A percentile compares a stretch with the other conserved stretches of the same genome.
phyloP scores from a whole-genome alignment of 1,284 basidiomycete genomes.

The Cryptococcus sp. region DNA sequence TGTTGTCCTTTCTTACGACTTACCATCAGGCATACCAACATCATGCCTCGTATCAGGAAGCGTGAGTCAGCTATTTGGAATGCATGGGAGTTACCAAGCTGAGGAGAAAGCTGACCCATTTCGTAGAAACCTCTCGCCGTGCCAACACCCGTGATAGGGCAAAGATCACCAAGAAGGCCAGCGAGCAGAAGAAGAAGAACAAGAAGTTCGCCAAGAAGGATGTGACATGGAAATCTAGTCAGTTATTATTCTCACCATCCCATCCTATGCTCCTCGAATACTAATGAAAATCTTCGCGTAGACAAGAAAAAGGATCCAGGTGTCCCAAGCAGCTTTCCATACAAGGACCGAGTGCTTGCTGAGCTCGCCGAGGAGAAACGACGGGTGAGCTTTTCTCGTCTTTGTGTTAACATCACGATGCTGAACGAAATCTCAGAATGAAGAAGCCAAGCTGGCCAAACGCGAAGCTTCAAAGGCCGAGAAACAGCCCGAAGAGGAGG shows the following conservation, averaged over 20 bases:
- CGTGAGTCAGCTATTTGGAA: slow-evolving; percentile 55
- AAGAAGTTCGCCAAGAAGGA: slow-evolving; percentile 80
- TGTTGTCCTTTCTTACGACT: background rate
- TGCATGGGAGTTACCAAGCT: too few relatives aligned
- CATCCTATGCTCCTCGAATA: background rate
- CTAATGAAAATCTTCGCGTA: slow-evolving; percentile 48
- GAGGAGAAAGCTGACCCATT: too few relatives aligned
- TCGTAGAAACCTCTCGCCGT: slow-evolving; percentile 80
- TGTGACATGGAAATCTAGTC: slow-evolving; percentile 87
- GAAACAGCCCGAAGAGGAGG: slow-evolving; percentile 42
- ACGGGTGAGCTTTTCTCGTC: slow-evolving; percentile 56
- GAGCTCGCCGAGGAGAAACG: slow-evolving; percentile 81
- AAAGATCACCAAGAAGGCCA: slow-evolving; percentile 75
- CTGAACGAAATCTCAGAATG: slow-evolving; percentile 15
- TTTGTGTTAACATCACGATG: background rate
- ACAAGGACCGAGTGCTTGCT: slow-evolving; percentile 93
- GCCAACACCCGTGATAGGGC: slow-evolving; percentile 70
- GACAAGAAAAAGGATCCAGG: slow-evolving; percentile 84
- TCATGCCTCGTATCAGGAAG: slow-evolving; percentile 75
- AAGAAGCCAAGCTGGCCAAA: slow-evolving; percentile 35
- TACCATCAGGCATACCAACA: slow-evolving; percentile 13
- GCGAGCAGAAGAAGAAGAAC: slow-evolving; percentile 75
- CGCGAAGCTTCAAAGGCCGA: slow-evolving; percentile 57
- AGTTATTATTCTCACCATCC: slow-evolving; percentile 48
- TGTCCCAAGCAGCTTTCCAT: slow-evolving; percentile 95